Base-by-base conservation (phyloP, 805 yeast genomes). In the Millerozyma acaciae region DNA sequence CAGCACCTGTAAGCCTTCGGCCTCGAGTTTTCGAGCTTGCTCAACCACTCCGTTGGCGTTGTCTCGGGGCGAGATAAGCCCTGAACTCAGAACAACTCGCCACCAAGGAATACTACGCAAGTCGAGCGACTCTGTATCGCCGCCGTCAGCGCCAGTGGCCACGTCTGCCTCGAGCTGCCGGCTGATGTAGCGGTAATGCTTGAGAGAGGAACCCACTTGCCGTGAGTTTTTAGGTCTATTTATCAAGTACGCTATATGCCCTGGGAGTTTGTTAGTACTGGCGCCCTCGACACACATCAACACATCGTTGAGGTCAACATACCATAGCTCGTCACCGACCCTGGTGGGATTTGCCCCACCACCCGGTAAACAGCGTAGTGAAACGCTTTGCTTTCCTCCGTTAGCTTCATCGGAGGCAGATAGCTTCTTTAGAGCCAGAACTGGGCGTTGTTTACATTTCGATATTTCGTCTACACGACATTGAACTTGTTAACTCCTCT, bases 161-260 rank as follows among this genome's bases (percentile, higher is more conserved):
- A 34, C 27, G 7, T 58, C 65, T 1, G 28, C 35, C 16, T 49
- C 48, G 9, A 65, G 42, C 19, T 41, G 43, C 12, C 48, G 45
- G 4, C 57, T 42, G 17, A 60, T 51, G 10, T 38, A 40, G 4
- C 37, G 21, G 26, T 46, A 61, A 29, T 72, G 62, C 53, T 84
- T 84, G 38, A 84, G 58, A 0, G 88, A 74, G 20, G 72, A 70
- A 0, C 95, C 95, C 1, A 84, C 93, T 39, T 76, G 87, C 5
- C 95, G 63, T 1, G 93, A 68, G 42, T 82, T 79, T 31, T 62
- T 70, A 0, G 95, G 93, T 31, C 70, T 62, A 19, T 69, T 71
- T 0, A 81, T 63, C 7, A 82, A 55, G 39, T 70, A 69, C 0
- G 93, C 93, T 6, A 84, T 75, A 50, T 82, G 89, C 2, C 86